These are phyloP conservation scores for Fusarium sambucinum DNA, from an alignment of 2,329 filamentous ascomycete species.

Conservation along the genomic window DNA sequence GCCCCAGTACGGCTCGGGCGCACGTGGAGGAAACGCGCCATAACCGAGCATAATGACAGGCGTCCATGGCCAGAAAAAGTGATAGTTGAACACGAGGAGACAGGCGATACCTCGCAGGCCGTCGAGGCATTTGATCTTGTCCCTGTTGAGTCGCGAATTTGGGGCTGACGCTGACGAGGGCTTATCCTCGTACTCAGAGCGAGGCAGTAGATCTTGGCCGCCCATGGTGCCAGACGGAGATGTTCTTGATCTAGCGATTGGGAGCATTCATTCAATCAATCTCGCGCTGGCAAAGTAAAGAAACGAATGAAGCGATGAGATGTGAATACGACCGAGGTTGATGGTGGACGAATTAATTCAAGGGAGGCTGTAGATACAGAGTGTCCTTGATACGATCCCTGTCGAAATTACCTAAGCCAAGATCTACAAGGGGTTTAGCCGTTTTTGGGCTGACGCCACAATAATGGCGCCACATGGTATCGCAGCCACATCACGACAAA, in stretches of 20 bases:
- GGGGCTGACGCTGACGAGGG: conserved; percentile 19
- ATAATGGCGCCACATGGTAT: not conserved
- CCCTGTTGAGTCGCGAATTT: conserved; percentile 32
- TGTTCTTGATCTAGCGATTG: conserved; percentile 34
- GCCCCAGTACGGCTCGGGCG: conserved; percentile 52
- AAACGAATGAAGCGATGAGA: not conserved
- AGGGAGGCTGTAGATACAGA: conserved; percentile 33
- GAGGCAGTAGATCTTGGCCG: conserved; percentile 35
- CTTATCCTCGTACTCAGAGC: conserved; percentile 30
- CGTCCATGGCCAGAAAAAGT: conserved; percentile 58
- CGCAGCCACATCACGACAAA: not conserved
- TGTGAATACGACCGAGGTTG: conserved; percentile 2
- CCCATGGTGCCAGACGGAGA: conserved; percentile 38
- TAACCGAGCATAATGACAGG: conserved; percentile 56
- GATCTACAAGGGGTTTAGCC: conserved; percentile 25
- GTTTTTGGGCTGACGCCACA: not conserved
- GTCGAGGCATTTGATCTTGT: conserved; percentile 57
- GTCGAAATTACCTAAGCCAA: conserved; percentile 21
- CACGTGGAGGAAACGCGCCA: conserved; percentile 53
- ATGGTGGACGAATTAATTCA: conserved; percentile 7
- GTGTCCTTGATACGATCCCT: conserved; percentile 33
- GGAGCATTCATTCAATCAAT: conserved; percentile 34
- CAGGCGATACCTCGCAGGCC: conserved; percentile 58
- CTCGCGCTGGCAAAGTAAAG: not conserved
- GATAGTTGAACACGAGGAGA: conserved; percentile 58